Evolutionary conservation across 176 grass and related monocot species (phyloP).

Genomic region (Alloteropsis semialata): DNA sequence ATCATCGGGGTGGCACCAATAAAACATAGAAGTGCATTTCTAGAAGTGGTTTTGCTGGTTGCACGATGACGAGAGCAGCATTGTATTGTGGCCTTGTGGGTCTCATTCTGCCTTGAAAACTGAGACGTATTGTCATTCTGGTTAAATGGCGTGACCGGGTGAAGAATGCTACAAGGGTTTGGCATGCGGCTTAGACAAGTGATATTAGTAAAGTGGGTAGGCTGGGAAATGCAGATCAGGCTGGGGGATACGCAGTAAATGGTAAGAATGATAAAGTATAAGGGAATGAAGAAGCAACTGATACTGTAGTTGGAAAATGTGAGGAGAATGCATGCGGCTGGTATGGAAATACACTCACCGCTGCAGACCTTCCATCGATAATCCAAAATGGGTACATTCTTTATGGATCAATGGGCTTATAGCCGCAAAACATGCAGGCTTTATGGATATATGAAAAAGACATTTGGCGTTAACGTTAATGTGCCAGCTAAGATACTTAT

Average conservation of each 20-base stretch:
- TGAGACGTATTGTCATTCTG: background rate
- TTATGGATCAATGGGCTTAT: background rate
- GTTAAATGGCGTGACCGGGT: background rate
- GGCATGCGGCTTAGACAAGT: background rate
- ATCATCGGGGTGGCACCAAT: background rate
- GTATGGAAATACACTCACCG: background rate
- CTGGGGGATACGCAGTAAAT: background rate
- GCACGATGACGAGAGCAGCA: background rate
- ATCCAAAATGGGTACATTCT: constrained; percentile 4
- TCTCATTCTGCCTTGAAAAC: background rate
- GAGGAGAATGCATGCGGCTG: background rate
- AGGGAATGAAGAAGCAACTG: background rate
- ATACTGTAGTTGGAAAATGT: background rate
- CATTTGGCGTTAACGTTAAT: background rate
- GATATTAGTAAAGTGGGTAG: background rate
- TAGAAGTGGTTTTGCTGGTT: background rate
- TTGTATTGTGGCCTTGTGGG: too few relatives aligned
- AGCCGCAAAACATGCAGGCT: background rate
- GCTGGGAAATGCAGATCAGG: background rate
- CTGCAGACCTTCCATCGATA: background rate
- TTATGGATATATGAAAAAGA: constrained; percentile 4
- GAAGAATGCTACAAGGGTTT: background rate
- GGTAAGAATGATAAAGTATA: background rate
- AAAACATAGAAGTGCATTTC: background rate
- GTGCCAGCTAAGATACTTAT: background rate